Evolutionary conservation across 768 basidiomycete species (phyloP).

Genomic region (Amanita brunnescens): DNA sequence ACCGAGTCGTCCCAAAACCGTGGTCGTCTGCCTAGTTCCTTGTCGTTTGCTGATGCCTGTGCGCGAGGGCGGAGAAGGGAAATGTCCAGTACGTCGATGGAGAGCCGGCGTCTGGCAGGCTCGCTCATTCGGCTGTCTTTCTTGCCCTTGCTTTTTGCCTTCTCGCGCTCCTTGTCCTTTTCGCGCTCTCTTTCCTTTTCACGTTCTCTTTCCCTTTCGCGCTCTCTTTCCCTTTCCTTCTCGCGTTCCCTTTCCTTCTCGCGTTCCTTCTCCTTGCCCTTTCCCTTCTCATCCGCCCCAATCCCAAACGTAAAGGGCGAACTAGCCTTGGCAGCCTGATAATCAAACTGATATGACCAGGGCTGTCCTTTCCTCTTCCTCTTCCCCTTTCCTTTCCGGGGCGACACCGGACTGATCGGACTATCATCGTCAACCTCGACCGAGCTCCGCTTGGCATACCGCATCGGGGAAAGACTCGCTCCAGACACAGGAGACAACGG

Average conservation of each 20-base stretch:
- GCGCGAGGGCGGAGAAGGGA: background rate
- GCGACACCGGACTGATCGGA: background rate
- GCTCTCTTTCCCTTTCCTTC: background rate
- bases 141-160: background rate
- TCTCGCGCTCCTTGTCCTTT: background rate
- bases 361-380: constrained; percentile 13
- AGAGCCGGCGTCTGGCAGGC: background rate
- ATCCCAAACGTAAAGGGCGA: constrained; percentile 10
- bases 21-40: background rate
- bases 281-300: constrained; percentile 4
- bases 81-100: constrained; percentile 4
- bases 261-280: constrained; percentile 1
- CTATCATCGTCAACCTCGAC: constrained; percentile 1
- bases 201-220: constrained; percentile 3
- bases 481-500: background rate
- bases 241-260: constrained; percentile 8
- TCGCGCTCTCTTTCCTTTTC: constrained; percentile 1
- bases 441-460: constrained; percentile 5
- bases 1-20: background rate
- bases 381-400: background rate
- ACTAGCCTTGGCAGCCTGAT: constrained; percentile 11
- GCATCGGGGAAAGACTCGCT: constrained; percentile 1
- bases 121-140: background rate
- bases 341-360: constrained; percentile 18
- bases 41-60: background rate